Evolutionary conservation across 352 stramenopile species (phyloP), one percentile per base, ranked within the genome.

Genomic region (Phytophthora hibernalis): DNA sequence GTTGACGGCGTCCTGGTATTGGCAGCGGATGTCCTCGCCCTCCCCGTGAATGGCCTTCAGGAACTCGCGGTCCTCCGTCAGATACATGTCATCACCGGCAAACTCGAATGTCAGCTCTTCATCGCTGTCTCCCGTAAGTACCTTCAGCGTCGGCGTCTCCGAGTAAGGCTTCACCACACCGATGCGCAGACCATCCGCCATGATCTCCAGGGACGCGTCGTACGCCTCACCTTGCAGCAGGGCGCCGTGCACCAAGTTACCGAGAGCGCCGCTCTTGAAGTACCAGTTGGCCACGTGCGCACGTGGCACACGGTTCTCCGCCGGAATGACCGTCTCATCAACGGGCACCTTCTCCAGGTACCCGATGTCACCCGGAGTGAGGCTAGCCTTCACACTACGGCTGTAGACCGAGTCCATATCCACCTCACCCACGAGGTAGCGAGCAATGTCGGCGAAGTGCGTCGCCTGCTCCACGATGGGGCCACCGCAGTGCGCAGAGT

Each of bases 381-480:
- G 68, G 26, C 43, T 77, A n/a, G 72, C 72, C 60, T 80, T 80
- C 44, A 80, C 72, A n/a, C 72, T 80, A 42, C 72, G 72, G 20
- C 58, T 68, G 59, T 80, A 80, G n/a, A 80, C 68, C 3, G 72
- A 72, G 35, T 70, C 59, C 56, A 76, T 53, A 37, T 74, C 62
- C 50, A 69, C 72, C 24, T 80, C 72, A 8, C 72, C 72, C 18
- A 80, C 72, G 30, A 80, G 43, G 60, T 69, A 80, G 26, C 68
- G 72, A 16, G 72, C 35, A 26, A 80, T 66, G 51, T 80, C 72
- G 47, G 53, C 62, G n/a, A 80, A 80, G 68, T 80, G 72, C 26
- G 72, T 80, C 45, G 72, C 68, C 51, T 80, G 72, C 62, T 80
- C 72, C 13, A 80, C 72, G 56, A 80, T 80, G 10, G 72, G 72